phyloP scores from a whole-genome alignment of 768 basidiomycete species.

The Amanita pseudoporphyria region DNA sequence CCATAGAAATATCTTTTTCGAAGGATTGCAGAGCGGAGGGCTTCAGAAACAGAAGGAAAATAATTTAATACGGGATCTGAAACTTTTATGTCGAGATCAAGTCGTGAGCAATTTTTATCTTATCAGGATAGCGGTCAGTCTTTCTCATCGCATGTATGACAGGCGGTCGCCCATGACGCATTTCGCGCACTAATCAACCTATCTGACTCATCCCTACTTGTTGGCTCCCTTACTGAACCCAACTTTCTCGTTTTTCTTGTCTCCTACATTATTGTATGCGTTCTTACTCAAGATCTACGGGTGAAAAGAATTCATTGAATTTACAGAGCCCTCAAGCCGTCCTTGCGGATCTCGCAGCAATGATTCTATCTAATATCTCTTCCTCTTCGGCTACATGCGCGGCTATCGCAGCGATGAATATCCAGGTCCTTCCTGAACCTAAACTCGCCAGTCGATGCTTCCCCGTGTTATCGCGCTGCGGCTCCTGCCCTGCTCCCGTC shows the following conservation, averaged over 20 bases:
- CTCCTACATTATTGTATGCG: slow-evolving; percentile 81
- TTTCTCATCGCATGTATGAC: slow-evolving; percentile 10
- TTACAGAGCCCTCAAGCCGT: slow-evolving; percentile 82
- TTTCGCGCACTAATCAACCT: slow-evolving; percentile 91
- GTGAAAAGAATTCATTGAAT: slow-evolving; percentile 5
- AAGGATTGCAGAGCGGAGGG: slow-evolving; percentile 46
- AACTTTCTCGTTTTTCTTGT: slow-evolving; percentile 74
- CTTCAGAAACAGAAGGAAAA: slow-evolving; percentile 52
- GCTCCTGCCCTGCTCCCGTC: slow-evolving; percentile 66
- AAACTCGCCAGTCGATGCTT: slow-evolving; percentile 49
- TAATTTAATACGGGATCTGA: slow-evolving; percentile 69
- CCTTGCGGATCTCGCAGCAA: slow-evolving; percentile 91
- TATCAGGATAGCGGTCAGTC: neutral
- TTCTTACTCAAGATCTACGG: slow-evolving; percentile 1
- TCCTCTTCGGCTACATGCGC: slow-evolving; percentile 61
- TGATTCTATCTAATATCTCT: slow-evolving; percentile 94
- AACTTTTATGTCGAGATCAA: slow-evolving; percentile 82
- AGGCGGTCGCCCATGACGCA: slow-evolving; percentile 92
- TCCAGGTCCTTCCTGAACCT: slow-evolving; percentile 48
- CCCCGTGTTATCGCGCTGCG: slow-evolving; percentile 69
- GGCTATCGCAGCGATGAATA: slow-evolving; percentile 51
- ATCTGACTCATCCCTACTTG: slow-evolving; percentile 70
- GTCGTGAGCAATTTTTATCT: slow-evolving; percentile 35
- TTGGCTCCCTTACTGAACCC: slow-evolving; percentile 56
- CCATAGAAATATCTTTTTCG: slow-evolving; percentile 67